Percentiles rank a stretch among this genome's conserved stretches.
Evolutionary conservation across 2,329 filamentous ascomycete species (phyloP).

Genomic region (Beauveria varroae): DNA sequence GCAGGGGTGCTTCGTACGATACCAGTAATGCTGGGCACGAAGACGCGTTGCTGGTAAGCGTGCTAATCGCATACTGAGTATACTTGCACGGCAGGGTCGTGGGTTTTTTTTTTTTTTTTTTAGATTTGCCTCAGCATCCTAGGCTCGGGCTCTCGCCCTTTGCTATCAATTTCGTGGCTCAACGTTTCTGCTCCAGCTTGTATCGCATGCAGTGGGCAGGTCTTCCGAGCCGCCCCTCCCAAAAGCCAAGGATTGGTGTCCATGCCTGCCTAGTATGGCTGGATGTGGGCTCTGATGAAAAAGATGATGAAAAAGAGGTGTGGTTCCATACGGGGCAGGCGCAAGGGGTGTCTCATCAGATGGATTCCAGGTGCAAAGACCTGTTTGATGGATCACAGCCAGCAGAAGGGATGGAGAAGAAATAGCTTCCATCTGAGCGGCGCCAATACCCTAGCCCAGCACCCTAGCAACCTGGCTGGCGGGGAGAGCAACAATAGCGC

Average conservation of each 20-base stretch:
- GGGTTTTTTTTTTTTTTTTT: too few species aligned
- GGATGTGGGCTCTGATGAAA: constrained; percentile 19
- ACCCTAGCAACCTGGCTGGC: not conserved
- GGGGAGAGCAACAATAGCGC: constrained; percentile 8
- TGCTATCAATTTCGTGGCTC: not conserved
- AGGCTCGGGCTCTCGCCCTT: not conserved
- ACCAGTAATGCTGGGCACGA: not conserved
- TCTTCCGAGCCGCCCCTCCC: constrained; percentile 5
- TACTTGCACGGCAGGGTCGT: not conserved
- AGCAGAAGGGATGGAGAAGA: constrained; percentile 12
- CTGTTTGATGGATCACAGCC: constrained; percentile 6
- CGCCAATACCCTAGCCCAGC: not conserved
- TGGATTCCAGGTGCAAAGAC: constrained; percentile 20
- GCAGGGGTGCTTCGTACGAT: not conserved
- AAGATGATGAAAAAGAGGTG: constrained; percentile 9
- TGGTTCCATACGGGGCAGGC: constrained; percentile 21
- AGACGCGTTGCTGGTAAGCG: not conserved
- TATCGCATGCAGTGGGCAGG: constrained; percentile 11
- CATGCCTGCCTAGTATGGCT: constrained; percentile 14
- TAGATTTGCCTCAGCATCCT: not conserved
- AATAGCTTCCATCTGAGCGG: constrained; percentile 9
- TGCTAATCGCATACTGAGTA: not conserved
- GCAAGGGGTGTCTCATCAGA: constrained; percentile 28
- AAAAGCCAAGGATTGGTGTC: constrained; percentile 12
- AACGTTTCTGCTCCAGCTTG: constrained; percentile 2